Base-by-base conservation (phyloP, 306 rosid genomes). In the Prunus armeniaca region DNA sequence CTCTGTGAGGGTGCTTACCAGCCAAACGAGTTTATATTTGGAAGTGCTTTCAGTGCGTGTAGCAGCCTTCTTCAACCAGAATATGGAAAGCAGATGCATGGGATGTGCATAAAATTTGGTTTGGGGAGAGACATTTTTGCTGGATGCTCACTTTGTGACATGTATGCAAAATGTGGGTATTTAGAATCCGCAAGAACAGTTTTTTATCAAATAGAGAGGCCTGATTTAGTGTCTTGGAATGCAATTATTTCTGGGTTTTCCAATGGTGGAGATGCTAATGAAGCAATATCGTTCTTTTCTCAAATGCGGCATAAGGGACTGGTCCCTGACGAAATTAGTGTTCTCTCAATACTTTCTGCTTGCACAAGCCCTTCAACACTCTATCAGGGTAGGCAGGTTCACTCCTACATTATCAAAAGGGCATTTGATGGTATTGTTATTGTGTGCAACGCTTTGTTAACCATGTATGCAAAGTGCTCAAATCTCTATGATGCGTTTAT, bases 111-210 rank as follows among this genome's bases (percentile, higher is more conserved):
- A 76, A 92, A 90, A 83, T 83, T 83, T 71, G 93, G 96, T 71
- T 80, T 88, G 46, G 92, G 84, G 77, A 84, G 86, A 43, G 81
- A 92, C 51, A 46, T 55, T 14, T 92, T 87, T 78, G 88, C 89
- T 28, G 96, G 97, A 20, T 90, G 97, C 88, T 90, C 96, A 32
- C 93, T 88, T 17, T 87, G 85, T 78, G 96, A 86, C 84, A 90
- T 92, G 97, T 90, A 90, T 77, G 90, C 93, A 3, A 92, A 92
- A 66, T 81, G 84, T 57, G 87, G 96, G 24, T 76, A 76, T 65
- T 77, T 88, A 63, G 77, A 71, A 67, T 82, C 84, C 41, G 92
- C 93, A 57, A 87, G 79, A 81, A 76, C 18, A 6, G 87, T 77
- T 25, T 92, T 90, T 82, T 66, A 65, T 84, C 83, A 71, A 46